Percentiles rank a stretch among this genome's conserved stretches.
phyloP scores from a whole-genome alignment of 1,139 yeast species.

The Kurtzmaniella quercitrusa region DNA sequence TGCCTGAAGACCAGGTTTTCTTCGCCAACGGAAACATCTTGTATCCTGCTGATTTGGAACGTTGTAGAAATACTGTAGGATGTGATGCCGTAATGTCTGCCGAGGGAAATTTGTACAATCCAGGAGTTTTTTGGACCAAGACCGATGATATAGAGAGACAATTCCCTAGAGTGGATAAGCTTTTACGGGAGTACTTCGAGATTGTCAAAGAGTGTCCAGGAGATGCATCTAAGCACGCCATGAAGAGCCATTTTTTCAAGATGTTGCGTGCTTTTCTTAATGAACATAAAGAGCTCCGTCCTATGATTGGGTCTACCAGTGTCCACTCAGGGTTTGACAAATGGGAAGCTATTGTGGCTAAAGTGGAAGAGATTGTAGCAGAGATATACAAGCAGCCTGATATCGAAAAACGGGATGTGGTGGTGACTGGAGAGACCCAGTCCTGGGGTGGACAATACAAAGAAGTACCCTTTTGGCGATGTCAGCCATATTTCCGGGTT shows the following conservation, averaged over 20 bases:
- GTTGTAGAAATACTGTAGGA: conserved; percentile 58
- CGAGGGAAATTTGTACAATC: conserved; percentile 90
- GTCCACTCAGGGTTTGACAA: conserved; percentile 46
- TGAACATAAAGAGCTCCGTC: conserved; percentile 71
- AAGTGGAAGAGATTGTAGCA: conserved; percentile 63
- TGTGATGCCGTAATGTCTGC: conserved; percentile 98
- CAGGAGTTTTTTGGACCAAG: conserved; percentile 77
- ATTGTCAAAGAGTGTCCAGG: conserved; percentile 67
- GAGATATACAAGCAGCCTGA: conserved; percentile 45
- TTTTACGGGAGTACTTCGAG: conserved; percentile 84
- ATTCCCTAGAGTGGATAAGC: conserved; percentile 80
- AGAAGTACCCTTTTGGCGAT: conserved; percentile 91
- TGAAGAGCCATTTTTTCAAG: conserved; percentile 93
- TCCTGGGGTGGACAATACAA: conserved; percentile 80
- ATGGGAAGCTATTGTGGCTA: conserved; percentile 66
- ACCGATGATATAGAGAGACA: conserved; percentile 54
- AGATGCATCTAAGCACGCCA: conserved; percentile 71
- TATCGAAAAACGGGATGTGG: conserved; percentile 45
- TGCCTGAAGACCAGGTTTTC: conserved; percentile 81
- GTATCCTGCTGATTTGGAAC: conserved; percentile 71
- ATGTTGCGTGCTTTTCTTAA: conserved; percentile 74
- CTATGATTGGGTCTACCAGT: conserved; percentile 58
- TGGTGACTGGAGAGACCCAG: conserved; percentile 51
- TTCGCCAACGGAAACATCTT: conserved; percentile 91
- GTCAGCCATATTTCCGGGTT: conserved; percentile 90